Base-by-base conservation (phyloP, 495 filamentous ascomycete genomes). In the Penicillium waksmanii region DNA sequence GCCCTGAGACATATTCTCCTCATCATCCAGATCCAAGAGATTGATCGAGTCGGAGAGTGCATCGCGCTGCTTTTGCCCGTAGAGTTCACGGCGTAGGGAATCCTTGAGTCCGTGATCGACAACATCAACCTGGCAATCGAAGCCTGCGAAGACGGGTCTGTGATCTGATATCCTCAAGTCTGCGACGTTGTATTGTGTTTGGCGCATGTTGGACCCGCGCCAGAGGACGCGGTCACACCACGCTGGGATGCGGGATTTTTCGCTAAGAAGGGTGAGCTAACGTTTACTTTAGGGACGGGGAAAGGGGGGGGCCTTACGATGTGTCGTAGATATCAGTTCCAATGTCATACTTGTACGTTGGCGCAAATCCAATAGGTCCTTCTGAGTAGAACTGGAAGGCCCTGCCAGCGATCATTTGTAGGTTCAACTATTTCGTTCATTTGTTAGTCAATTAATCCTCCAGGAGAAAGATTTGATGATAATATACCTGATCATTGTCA, bases 191-290 rank as follows among this genome's bases (percentile, higher is more conserved):
- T 99, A 99, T 25, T 86, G 81, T 18, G 87, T 81, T 72, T 98
- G 96, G 7, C 87, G 86, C 5, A 98, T 80, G 60, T 89, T 92
- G 42, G 81, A 79, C 23, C 96, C 96, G 81, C 90, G 95, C 56
- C 90, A 86, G 12, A 99, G 75, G 13, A 99, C 84, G 36, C 95
- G 89, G 73, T 99, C 95, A 66, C 92, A 97, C 95, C 95, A 99
- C 3, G 95, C 95, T 25, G 95, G 95, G 58, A 98, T 97, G 31
- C 95, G 87, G 31, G 84, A 83, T 76, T 98, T 99, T 62, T 99
- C 95, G 18, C 89, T 93, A 55, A 10, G 31, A 23, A 31, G 21
- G 11, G 13, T 23, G 4, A 48, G 46, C 27, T 6, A 36, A 18
- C 27, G 3, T 25, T 19, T 12, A 31, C 11, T 4, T 3, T 3